Evolutionary conservation across 2,329 filamentous ascomycete species (phyloP).

Genomic region (Daldinia eschscholtzii): DNA sequence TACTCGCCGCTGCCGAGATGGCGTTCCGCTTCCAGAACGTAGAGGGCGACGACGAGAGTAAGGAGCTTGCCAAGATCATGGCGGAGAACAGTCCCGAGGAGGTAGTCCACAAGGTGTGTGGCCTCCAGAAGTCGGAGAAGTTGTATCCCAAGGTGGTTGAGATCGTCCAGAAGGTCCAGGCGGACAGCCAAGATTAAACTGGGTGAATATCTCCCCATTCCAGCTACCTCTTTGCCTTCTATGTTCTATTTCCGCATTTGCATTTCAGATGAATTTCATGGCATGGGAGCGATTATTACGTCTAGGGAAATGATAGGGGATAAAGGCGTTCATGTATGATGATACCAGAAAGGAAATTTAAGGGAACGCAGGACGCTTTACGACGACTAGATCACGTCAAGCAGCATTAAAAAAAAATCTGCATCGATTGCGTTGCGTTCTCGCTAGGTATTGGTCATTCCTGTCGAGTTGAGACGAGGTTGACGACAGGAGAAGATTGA

Average conservation of each 20-base stretch:
- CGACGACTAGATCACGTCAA: conserved; percentile 27
- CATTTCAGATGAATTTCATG: conserved; percentile 47
- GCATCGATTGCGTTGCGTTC: conserved; percentile 36
- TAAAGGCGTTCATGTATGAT: conserved; percentile 49
- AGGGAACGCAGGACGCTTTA: conserved; percentile 39
- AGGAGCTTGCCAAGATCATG: conserved; percentile 87
- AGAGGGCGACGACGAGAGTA: conserved; percentile 89
- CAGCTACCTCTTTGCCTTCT: conserved; percentile 11
- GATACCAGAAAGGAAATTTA: conserved; percentile 44
- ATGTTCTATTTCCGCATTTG: conserved; percentile 42
- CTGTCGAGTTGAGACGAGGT: conserved; percentile 3
- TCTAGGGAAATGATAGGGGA: conserved; percentile 42
- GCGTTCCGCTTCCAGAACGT: conserved; percentile 96
- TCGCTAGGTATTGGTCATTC: conserved; percentile 10
- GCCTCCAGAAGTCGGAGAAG: conserved; percentile 80
- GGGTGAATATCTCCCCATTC: neutral
- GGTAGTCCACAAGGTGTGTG: conserved; percentile 84
- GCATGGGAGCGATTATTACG: conserved; percentile 47
- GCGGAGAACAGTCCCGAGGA: conserved; percentile 78
- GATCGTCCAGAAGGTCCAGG: conserved; percentile 87
- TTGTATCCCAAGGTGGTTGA: conserved; percentile 81
- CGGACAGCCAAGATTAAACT: conserved; percentile 64
- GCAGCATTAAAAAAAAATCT: conserved; percentile 7
- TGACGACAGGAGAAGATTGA: conserved; percentile 5
- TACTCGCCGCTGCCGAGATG: conserved; percentile 90